phyloP scores from a whole-genome alignment of 495 filamentous ascomycete genomes.

The Tuber indicum region DNA sequence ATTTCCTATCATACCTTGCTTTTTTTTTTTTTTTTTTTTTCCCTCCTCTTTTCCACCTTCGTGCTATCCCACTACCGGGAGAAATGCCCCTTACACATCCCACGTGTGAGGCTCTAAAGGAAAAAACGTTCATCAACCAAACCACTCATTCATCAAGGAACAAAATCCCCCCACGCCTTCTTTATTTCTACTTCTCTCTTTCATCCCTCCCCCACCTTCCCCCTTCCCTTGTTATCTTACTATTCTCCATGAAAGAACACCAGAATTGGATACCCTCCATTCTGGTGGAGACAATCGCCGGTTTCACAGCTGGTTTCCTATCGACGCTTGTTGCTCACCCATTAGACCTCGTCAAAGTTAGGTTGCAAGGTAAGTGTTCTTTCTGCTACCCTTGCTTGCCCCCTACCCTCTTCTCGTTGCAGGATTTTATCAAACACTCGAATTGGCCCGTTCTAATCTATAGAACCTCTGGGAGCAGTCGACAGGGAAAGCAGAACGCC shows the following conservation, averaged over 20 bases:
- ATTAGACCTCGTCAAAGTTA: conserved; percentile 90
- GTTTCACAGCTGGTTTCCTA: conserved; percentile 78
- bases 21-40: background rate
- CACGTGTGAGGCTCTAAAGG: conserved; percentile 1
- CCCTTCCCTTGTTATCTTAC: background rate
- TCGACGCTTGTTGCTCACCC: conserved; percentile 79
- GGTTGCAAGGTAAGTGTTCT: conserved; percentile 67
- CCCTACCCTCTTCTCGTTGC: conserved; percentile 1
- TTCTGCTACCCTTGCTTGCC: background rate
- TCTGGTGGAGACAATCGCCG: conserved; percentile 80
- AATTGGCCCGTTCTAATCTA: background rate
- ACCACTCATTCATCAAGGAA: background rate
- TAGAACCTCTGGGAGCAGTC: conserved; percentile 18
- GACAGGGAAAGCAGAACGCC: conserved; percentile 34
- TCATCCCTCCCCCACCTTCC: background rate
- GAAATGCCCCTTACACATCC: background rate
- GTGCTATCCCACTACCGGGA: background rate
- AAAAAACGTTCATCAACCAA: background rate
- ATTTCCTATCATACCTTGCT: background rate
- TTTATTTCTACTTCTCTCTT: background rate
- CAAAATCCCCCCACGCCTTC: background rate
- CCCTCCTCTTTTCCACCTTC: background rate
- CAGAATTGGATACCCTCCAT: conserved; percentile 60
- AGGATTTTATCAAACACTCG: background rate
- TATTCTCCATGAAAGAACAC: conserved; percentile 31